phyloP scores from a whole-genome alignment of 768 basidiomycete species.

The Suillus subluteus region DNA sequence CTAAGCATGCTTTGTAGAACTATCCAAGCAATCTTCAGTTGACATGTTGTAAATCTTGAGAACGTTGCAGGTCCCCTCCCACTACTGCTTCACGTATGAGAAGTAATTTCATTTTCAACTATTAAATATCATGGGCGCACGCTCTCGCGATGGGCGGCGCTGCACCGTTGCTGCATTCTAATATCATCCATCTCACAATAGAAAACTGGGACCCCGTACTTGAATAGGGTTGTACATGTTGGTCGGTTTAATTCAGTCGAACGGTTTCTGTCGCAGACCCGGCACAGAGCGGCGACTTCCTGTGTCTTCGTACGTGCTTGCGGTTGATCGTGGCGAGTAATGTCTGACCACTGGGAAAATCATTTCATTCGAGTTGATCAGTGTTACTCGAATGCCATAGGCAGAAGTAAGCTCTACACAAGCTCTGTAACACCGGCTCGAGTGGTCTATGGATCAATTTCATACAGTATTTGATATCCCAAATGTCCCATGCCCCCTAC shows the following conservation, averaged over 20 bases:
- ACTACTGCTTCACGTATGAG: background rate
- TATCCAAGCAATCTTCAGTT: background rate
- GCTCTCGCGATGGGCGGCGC: too few species aligned
- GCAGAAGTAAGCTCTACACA: too few species aligned
- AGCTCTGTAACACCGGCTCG: too few species aligned
- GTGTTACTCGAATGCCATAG: background rate
- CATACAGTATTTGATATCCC: too few species aligned
- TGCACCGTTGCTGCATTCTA: too few species aligned
- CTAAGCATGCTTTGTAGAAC: background rate
- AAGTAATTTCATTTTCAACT: background rate
- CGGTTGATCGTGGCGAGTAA: background rate
- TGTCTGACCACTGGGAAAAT: background rate
- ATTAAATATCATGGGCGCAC: background rate
- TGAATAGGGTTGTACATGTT: too few species aligned
- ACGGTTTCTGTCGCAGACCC: background rate
- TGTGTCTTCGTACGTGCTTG: background rate
- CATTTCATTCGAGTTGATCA: background rate
- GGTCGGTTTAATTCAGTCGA: background rate
- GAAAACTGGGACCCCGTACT: too few species aligned
- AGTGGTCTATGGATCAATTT: too few species aligned
- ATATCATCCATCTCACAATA: too few species aligned
- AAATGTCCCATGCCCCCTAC: too few species aligned
- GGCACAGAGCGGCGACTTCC: background rate
- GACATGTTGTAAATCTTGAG: background rate
- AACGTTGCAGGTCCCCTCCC: background rate